phyloP scores from a whole-genome alignment of 2,329 filamentous ascomycete genomes.

The Apiospora sp. region DNA sequence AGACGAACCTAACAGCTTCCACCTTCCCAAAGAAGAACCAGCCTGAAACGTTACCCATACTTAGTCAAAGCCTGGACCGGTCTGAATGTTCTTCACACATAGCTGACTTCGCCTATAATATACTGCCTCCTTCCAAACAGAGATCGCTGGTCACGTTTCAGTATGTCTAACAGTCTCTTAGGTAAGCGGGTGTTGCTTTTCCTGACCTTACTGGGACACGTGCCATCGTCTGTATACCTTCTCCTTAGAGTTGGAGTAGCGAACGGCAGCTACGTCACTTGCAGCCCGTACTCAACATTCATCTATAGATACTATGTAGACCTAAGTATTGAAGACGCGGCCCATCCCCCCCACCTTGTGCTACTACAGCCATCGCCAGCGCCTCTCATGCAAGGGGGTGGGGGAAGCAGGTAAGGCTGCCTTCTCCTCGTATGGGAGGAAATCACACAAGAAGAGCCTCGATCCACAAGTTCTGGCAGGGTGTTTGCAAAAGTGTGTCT shows the following conservation, averaged over 20 bases:
- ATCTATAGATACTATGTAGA: not conserved
- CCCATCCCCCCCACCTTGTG: not conserved
- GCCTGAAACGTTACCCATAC: not conserved
- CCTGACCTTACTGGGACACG: not conserved
- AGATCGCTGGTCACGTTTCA: too few species aligned
- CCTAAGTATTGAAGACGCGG: not conserved
- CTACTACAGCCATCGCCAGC: not conserved
- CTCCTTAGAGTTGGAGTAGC: not conserved
- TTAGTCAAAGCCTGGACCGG: not conserved
- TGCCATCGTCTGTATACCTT: not conserved
- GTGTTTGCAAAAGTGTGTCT: not conserved
- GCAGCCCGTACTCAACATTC: not conserved
- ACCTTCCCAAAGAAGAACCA: not conserved
- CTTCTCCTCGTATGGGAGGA: not conserved
- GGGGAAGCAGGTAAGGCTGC: not conserved
- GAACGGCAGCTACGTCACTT: not conserved
- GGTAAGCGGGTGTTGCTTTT: not conserved
- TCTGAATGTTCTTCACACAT: not conserved
- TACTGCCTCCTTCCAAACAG: not conserved
- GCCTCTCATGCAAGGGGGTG: constrained; percentile 5
- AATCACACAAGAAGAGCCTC: not conserved
- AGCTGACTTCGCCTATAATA: not conserved
- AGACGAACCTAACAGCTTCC: not conserved
- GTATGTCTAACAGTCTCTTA: not conserved
- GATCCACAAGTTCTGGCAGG: not conserved